Evolutionary conservation across 1,284 basidiomycete species (phyloP).

Genomic region (Vanrija pseudolonga): DNA sequence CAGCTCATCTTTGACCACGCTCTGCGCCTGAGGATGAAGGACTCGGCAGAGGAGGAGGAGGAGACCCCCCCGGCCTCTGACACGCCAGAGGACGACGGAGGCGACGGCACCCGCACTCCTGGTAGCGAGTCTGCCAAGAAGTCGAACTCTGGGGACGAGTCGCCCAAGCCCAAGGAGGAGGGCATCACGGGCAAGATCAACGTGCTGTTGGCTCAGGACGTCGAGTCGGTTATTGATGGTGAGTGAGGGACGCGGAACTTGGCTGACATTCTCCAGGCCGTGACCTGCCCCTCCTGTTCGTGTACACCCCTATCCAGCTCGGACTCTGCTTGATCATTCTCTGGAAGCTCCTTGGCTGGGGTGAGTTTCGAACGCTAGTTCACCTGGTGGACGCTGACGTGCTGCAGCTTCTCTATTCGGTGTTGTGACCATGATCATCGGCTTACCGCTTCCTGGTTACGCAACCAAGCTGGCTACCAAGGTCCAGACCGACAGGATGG

Average conservation of each 20-base stretch:
- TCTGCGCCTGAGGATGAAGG: conserved; percentile 60
- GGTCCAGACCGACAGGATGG: conserved; percentile 39
- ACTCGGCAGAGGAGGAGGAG: conserved; percentile 29
- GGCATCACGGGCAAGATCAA: conserved; percentile 60
- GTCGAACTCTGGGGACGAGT: conserved; percentile 13
- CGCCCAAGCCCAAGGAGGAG: conserved; percentile 20
- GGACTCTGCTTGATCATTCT: conserved; percentile 39
- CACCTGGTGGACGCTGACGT: conserved; percentile 32
- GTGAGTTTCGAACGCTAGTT: conserved; percentile 23
- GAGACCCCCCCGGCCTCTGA: conserved; percentile 9
- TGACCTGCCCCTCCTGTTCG: conserved; percentile 40
- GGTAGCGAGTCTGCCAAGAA: conserved; percentile 3
- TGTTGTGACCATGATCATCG: conserved; percentile 54
- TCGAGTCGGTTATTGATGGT: conserved; percentile 47
- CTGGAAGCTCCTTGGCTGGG: conserved; percentile 47
- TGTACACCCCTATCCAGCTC: conserved; percentile 44
- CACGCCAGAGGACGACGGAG: conserved; percentile 8
- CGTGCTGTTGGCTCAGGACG: conserved; percentile 52
- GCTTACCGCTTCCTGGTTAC: conserved; percentile 56
- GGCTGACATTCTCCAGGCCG: conserved; percentile 23
- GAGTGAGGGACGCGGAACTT: background rate
- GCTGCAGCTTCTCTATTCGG: conserved; percentile 55
- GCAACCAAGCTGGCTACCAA: conserved; percentile 38
- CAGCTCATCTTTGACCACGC: conserved; percentile 68
- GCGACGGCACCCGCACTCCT: conserved; percentile 21